phyloP scores from a whole-genome alignment of 345 rosid genomes.

The Syzygium aromaticum region DNA sequence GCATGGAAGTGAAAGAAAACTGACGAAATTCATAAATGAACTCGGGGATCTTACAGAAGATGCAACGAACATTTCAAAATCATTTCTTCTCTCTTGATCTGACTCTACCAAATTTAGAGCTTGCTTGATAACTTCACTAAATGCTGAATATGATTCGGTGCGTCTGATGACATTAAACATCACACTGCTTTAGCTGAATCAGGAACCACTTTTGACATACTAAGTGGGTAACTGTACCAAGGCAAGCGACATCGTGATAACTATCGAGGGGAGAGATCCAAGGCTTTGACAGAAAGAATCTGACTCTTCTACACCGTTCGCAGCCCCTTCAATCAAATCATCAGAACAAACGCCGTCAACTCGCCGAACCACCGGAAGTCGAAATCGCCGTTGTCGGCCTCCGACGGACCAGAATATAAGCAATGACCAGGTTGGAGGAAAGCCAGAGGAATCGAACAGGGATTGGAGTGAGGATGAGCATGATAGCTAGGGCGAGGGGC shows the following conservation, averaged over 20 bases:
- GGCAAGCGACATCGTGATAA: slow-evolving; percentile 68
- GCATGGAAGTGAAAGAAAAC: no score
- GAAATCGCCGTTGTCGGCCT: neutral
- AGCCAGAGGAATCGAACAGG: neutral
- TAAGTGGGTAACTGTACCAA: slow-evolving; percentile 33
- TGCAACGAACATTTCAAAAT: neutral
- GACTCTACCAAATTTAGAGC: no score
- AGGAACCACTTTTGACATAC: neutral
- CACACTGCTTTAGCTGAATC: neutral
- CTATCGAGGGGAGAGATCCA: slow-evolving; percentile 54
- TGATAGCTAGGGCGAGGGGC: neutral
- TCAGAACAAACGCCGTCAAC: neutral
- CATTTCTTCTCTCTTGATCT: neutral
- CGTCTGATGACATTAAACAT: neutral
- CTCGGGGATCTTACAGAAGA: neutral
- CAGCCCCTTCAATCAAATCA: slow-evolving; percentile 7
- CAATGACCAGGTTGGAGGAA: neutral
- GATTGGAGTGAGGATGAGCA: neutral
- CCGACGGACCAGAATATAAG: neutral
- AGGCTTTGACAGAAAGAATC: slow-evolving; percentile 21
- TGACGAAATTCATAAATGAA: neutral
- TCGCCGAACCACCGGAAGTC: neutral
- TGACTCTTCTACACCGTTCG: neutral
- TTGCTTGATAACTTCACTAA: no score
- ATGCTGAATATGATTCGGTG: no score